Conservation (phyloP, 31 red algal species). For the Endocladia muricata region DNA sequence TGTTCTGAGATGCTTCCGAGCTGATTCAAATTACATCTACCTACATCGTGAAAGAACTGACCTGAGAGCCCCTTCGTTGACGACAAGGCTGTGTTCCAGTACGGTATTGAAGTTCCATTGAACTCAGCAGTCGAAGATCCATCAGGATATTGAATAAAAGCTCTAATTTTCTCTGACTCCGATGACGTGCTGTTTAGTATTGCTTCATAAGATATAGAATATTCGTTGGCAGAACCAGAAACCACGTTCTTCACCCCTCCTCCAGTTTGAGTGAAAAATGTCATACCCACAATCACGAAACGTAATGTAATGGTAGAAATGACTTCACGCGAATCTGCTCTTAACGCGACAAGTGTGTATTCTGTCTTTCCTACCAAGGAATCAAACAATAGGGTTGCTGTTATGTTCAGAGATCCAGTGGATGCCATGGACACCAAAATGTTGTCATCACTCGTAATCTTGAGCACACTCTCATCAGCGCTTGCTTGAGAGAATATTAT, state of each 20-base stretch:
- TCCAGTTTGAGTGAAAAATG: constrained; percentile 17
- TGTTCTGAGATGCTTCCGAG: background rate
- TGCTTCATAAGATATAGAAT: constrained; percentile 33
- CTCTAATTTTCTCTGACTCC: constrained; percentile 14
- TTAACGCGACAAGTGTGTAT: constrained; percentile 29
- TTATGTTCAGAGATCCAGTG: constrained; percentile 27
- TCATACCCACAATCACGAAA: constrained; percentile 39
- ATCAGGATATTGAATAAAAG: constrained; percentile 44
- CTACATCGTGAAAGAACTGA: constrained; percentile 32
- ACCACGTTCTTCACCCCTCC: constrained; percentile 14
- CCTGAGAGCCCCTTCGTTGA: constrained; percentile 11
- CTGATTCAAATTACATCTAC: constrained; percentile 7
- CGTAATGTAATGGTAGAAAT: constrained; percentile 21
- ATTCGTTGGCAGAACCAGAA: constrained; percentile 24
- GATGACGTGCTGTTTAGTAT: constrained; percentile 13
- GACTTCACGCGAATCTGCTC: constrained; percentile 13
- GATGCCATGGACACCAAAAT: constrained; percentile 12
- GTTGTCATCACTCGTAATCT: constrained; percentile 29
- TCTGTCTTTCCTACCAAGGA: constrained; percentile 50
- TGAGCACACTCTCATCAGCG: constrained; percentile 35
- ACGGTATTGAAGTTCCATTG: background rate
- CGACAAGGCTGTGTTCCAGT: constrained; percentile 4
- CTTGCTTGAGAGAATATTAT: constrained; percentile 42
- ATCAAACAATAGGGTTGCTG: constrained; percentile 49
- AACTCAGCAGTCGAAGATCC: constrained; percentile 14